Percentiles rank a stretch among this genome's conserved stretches.
These are phyloP conservation scores for Cornus kousa DNA, from an alignment of 148 eudicot species.

Conservation along the genomic window DNA sequence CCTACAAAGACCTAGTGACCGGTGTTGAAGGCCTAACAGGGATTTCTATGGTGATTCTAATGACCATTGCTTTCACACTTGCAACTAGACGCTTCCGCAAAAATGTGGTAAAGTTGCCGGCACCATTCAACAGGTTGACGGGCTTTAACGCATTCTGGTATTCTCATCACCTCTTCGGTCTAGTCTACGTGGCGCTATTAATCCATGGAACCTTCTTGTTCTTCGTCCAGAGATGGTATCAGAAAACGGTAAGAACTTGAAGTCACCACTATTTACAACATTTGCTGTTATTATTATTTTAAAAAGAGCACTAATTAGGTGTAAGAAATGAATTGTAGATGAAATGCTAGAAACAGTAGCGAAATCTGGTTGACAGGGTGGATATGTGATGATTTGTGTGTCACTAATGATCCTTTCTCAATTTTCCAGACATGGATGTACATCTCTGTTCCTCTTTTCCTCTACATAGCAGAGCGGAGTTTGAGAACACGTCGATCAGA, in stretches of 20 bases:
- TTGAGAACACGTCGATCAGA: constrained; percentile 73
- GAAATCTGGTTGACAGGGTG: not conserved
- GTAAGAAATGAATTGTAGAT: not conserved
- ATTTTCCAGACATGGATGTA: constrained; percentile 91
- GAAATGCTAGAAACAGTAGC: not conserved
- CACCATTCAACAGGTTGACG: constrained; percentile 73
- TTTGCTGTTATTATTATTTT: not conserved
- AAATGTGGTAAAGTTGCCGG: constrained; percentile 65
- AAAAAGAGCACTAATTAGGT: not conserved
- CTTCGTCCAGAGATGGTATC: constrained; percentile 64
- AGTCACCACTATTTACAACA: not conserved
- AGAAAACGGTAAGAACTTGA: constrained; percentile 69
- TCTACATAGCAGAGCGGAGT: constrained; percentile 71
- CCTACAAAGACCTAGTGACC: constrained; percentile 48
- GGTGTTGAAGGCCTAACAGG: constrained; percentile 77
- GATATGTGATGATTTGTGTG: not conserved
- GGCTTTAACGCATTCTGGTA: constrained; percentile 97
- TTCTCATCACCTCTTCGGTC: constrained; percentile 75
- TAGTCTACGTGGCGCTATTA: constrained; percentile 72
- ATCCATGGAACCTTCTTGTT: constrained; percentile 81
- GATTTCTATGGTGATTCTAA: constrained; percentile 69
- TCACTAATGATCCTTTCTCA: constrained; percentile 6
- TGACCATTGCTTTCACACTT: constrained; percentile 73
- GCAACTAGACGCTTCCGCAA: constrained; percentile 71
- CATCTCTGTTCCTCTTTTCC: constrained; percentile 61